These are phyloP conservation scores for Gynandropsis gynandra DNA, from an alignment of 345 rosid species.

Conservation along the genomic window DNA sequence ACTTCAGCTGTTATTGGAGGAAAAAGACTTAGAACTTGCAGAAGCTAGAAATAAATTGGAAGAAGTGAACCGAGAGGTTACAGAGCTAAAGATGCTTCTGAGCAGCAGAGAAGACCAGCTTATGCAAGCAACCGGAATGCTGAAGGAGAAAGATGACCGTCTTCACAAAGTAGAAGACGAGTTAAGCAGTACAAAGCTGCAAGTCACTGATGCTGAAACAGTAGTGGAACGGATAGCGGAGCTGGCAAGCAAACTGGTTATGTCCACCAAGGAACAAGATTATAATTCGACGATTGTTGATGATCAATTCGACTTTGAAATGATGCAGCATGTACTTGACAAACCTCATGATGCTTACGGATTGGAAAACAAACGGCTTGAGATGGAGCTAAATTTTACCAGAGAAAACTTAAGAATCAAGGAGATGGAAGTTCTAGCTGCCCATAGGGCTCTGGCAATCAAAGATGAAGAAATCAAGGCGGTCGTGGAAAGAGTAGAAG, in stretches of 20 bases:
- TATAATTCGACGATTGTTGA: slow-evolving; percentile 17
- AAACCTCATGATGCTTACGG: slow-evolving; percentile 31
- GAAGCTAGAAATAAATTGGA: slow-evolving; percentile 47
- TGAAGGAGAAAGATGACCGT: slow-evolving; percentile 66
- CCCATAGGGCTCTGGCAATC: slow-evolving; percentile 45
- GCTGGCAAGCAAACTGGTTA: slow-evolving; percentile 47
- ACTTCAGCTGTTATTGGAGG: slow-evolving; percentile 48
- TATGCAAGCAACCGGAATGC: slow-evolving; percentile 39
- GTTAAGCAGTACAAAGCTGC: slow-evolving; percentile 41
- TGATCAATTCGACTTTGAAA: slow-evolving; percentile 19
- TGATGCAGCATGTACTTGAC: slow-evolving; percentile 28
- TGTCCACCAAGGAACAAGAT: slow-evolving; percentile 35
- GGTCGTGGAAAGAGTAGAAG: slow-evolving; percentile 39
- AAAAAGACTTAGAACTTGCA: slow-evolving; percentile 54
- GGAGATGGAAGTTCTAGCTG: slow-evolving; percentile 62
- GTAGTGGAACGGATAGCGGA: slow-evolving; percentile 55
- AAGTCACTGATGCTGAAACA: slow-evolving; percentile 59
- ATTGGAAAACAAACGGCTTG: slow-evolving; percentile 49
- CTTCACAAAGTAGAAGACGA: slow-evolving; percentile 46
- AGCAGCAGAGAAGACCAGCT: slow-evolving; percentile 54
- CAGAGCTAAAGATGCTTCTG: slow-evolving; percentile 50
- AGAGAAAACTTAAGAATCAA: slow-evolving; percentile 50
- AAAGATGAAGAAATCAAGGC: slow-evolving; percentile 60
- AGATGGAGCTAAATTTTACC: slow-evolving; percentile 50
- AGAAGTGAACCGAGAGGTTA: slow-evolving; percentile 52